Base-by-base conservation (phyloP, 2,329 filamentous ascomycete genomes). In the Stagonosporopsis tanaceti region DNA sequence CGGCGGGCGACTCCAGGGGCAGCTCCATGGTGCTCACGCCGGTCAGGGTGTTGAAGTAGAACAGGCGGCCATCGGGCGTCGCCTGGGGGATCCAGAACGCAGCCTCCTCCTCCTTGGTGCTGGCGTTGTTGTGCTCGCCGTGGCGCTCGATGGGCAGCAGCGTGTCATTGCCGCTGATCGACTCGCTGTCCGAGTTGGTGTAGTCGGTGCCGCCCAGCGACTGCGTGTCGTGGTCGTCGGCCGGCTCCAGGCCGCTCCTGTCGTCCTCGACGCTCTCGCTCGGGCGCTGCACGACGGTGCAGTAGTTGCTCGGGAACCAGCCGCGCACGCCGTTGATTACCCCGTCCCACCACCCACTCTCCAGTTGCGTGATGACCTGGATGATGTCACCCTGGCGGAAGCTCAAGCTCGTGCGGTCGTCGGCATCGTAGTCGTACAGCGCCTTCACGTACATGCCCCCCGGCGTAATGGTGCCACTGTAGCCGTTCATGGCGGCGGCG, bases 241-340 rank as follows among this genome's bases (percentile, higher is more conserved):
- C 25, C 44, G 32, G 42, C 22, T 84, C 84, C 53, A 86, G 82
- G 65, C 84, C 85, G 50, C 84, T 83, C 62, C 81, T 80, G 14
- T 84, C 80, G 51, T 91, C 88, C 28, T 89, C 82, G 39, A 85
- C 84, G 39, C 90, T 81, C 61, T 96, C 91, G 67, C 92, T 89
- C 47, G 89, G 85, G 67, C 87, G 88, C 58, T 87, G 86, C 68
- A 98, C 90, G 62, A 95, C 87, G 65, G 92, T 89, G 80, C 95
- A 98, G 80, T 99, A 99, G 78, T 99, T 99, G 83, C 94, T 98
- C 35, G 95, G 95, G 77, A 99, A 99, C 95, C 95, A 99, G 75
- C 95, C 95, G 74, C 95, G 89, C 67, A 97, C 91, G 57, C 93
- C 92, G 72, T 97, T 95, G 76, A 99, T 97, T 53, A 99, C 92